phyloP scores from a whole-genome alignment of 2,329 filamentous ascomycete species.

The Aschersonia sp. region DNA sequence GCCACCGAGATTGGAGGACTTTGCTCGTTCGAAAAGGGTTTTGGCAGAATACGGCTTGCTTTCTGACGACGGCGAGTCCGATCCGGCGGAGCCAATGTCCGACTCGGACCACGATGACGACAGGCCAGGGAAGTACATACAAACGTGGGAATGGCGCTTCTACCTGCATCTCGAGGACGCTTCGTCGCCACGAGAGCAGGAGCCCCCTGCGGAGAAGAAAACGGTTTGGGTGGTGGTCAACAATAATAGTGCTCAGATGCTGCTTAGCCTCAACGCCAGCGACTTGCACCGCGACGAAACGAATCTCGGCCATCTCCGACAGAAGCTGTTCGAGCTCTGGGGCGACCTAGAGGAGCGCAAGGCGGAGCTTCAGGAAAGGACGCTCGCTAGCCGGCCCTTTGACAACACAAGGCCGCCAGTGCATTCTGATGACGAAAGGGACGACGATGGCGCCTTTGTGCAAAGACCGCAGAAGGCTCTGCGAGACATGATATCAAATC shows the following conservation, averaged over 20 bases:
- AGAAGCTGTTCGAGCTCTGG: conserved; percentile 70
- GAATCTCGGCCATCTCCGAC: conserved; percentile 39
- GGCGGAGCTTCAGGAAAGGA: conserved; percentile 6
- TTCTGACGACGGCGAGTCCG: conserved; percentile 23
- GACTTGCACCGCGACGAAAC: conserved; percentile 38
- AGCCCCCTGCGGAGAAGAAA: conserved; percentile 16
- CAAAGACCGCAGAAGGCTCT: background rate
- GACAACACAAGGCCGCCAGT: background rate
- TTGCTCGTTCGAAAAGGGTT: conserved; percentile 36
- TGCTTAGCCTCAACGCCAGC: conserved; percentile 31
- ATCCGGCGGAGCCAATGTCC: conserved; percentile 4
- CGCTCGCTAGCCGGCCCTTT: background rate
- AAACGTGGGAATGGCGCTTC: conserved; percentile 72
- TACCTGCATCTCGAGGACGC: conserved; percentile 64
- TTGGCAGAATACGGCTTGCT: conserved; percentile 33
- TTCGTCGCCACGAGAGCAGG: conserved; percentile 10
- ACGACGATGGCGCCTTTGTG: background rate
- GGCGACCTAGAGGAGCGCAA: conserved; percentile 69
- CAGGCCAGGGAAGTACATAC: background rate
- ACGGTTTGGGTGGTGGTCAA: conserved; percentile 56
- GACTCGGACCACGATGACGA: conserved; percentile 9
- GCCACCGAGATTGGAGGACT: conserved; percentile 56
- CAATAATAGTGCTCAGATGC: conserved; percentile 34
- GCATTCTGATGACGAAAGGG: conserved; percentile 6
- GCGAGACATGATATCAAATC: conserved; percentile 26